Conservation (phyloP, 2,329 filamentous ascomycete genomes). For the Claviceps humidiphila region DNA sequence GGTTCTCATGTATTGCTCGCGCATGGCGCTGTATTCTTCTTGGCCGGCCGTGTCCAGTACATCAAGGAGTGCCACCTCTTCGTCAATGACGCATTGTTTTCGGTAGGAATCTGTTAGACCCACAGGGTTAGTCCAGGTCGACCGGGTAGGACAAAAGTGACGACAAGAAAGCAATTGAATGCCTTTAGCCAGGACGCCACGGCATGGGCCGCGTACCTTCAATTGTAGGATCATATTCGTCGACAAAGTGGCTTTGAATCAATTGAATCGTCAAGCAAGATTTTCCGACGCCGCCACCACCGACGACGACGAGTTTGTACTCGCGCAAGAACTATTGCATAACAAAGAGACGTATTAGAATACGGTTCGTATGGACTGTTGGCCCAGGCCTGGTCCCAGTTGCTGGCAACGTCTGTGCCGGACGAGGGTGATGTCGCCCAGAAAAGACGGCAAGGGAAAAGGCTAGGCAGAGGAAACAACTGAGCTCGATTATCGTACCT, state of each 20-base stretch:
- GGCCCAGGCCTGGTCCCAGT: neutral
- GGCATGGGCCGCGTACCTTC: slow-evolving; percentile 50
- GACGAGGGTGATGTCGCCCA: neutral
- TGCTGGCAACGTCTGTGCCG: neutral
- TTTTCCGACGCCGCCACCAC: slow-evolving; percentile 96
- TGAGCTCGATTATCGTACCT: slow-evolving; percentile 14
- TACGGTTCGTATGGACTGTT: neutral
- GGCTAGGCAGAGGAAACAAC: neutral
- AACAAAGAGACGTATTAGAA: neutral
- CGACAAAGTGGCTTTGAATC: slow-evolving; percentile 93
- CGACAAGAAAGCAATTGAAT: neutral
- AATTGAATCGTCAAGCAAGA: slow-evolving; percentile 97
- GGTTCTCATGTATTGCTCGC: slow-evolving; percentile 99
- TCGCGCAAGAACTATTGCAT: slow-evolving; percentile 61
- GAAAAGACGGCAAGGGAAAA: neutral
- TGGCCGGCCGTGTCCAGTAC: slow-evolving; percentile 97
- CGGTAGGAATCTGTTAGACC: slow-evolving; percentile 79
- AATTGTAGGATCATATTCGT: slow-evolving; percentile 98
- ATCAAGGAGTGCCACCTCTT: slow-evolving; percentile 93
- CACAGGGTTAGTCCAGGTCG: slow-evolving; percentile 3
- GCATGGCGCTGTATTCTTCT: slow-evolving; percentile 98
- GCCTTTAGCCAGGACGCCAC: neutral
- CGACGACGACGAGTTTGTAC: slow-evolving; percentile 94
- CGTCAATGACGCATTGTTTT: slow-evolving; percentile 98
- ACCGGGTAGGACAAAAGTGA: neutral